Evolutionary conservation across 2,329 filamentous ascomycete species (phyloP), one percentile per base, ranked within the genome.

Genomic region (Aspergillus melleus): DNA sequence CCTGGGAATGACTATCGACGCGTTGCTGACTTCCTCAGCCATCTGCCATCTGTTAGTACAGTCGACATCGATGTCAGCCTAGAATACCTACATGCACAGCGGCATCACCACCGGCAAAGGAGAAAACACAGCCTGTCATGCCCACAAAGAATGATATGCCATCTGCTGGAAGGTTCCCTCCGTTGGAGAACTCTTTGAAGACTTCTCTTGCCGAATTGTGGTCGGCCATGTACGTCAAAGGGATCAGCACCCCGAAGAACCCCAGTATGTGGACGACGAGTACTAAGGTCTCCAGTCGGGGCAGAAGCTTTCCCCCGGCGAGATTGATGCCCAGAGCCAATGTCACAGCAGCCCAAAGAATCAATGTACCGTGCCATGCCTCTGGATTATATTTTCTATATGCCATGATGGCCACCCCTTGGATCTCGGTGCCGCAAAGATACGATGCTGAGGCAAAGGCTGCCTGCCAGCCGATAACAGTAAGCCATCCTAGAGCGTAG

Each of bases 211-310:
- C 72, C 19, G 75, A 73, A 44, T 76, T 74, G 6, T 74, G 72
- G 0, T 78, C 75, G 0, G 78, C 76, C 56, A 80, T 71, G 1
- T 77, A 73, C 60, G 77, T 73, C 4, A 84, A 67, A 0, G 79
- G 75, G 22, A 84, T 79, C 11, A 85, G 68, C 56, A 84, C 80
- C 0, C 77, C 82, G 59, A 84, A 81, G 66, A 84, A 81, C 3
- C 82, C 83, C 16, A 80, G 66, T 16, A 84, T 71, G 57, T 85
- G 83, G 3, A 84, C 65, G 26, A 82, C 74, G 8, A 84, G 69
- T 22, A 83, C 74, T 11, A 80, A 63, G 1, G 79, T 78, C 66
- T 86, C 83, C 46, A 83, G 71, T 12, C 76, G 70, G 1, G 81
- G 81, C 2, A 84, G 69, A 1, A 77, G 62, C 47, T 73, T 74